Base-by-base conservation (phyloP, 805 yeast genomes). In the Wickerhamomyces hampshirensis region DNA sequence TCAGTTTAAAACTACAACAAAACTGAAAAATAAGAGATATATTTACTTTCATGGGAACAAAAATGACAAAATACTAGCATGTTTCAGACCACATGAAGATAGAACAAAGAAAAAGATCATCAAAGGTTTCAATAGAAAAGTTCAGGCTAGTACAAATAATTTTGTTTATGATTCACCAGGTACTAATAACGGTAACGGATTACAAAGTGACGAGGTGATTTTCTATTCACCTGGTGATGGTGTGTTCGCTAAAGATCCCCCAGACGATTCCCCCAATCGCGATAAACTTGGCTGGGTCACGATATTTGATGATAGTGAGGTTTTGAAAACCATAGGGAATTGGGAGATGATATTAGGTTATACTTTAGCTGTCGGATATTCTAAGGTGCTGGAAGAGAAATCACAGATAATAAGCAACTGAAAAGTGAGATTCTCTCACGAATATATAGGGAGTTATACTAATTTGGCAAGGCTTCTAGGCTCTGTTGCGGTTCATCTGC, bases 241-340 rank as follows among this genome's bases (percentile, higher is more conserved):
- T 2, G 58, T 77, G 5, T 56, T 62, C 23, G 62, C 58, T 33
- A 39, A 37, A 42, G 64, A 65, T 35, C 78, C 83, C 0, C 61
- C 61, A 11, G 85, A 79, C 53, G 85, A 79, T 53, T 62, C 71
- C 4, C 84, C 84, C 0, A 75, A 72, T 51, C 76, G 73, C 32
- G 67, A 62, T 37, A 79, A 77, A 47, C 44, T 77, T 23, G 85
- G 85, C 0, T 80, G 85, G 85, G 55, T 79, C 3, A 77, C 84
- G 0, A 59, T 79, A 2, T 77, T 70, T 46, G 81, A 78, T 17
- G 73, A 73, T 30, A 16, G 6, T 0, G 40, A 39, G 6, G 19
- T 59, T 5, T 55, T 62, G 43, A 52, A 39, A 35, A 53, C 42
- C 16, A 40, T 54, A 2, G 80, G 80, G 0, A 65, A 67, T 59